Conservation (phyloP, 1,139 yeast species). For the Suhomyces anneliseae region DNA sequence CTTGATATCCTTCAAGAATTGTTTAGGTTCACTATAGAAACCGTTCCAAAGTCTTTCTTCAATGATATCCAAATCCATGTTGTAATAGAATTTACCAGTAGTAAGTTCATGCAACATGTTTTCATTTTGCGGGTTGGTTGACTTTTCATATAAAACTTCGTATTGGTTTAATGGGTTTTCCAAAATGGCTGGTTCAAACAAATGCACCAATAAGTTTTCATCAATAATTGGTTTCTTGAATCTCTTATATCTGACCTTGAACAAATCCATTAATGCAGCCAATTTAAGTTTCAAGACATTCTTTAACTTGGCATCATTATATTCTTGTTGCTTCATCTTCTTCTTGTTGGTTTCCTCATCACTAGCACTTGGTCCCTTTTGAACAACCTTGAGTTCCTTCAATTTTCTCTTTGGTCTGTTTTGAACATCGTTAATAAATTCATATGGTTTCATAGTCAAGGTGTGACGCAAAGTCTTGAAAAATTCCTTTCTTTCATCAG, state of each 20-base stretch:
- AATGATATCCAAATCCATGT: conserved; percentile 90
- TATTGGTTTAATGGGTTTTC: conserved; percentile 42
- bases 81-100: conserved; percentile 71
- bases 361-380: conserved; percentile 11
- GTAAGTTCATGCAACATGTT: conserved; percentile 78
- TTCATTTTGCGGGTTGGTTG: conserved; percentile 48
- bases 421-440: conserved; percentile 52
- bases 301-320: conserved; percentile 76
- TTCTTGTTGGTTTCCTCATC: conserved; percentile 26
- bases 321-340: conserved; percentile 53
- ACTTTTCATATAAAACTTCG: conserved; percentile 52
- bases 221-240: conserved; percentile 90
- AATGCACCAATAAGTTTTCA: conserved; percentile 66
- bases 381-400: conserved; percentile 33
- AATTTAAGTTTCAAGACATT: conserved; percentile 81
- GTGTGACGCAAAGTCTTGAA: conserved; percentile 59
- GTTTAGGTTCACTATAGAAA: conserved; percentile 88
- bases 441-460: conserved; percentile 65
- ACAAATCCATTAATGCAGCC: conserved; percentile 85
- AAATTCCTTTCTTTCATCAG: conserved; percentile 45
- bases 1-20: conserved; percentile 79
- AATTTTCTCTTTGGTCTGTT: conserved; percentile 52
- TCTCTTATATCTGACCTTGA: conserved; percentile 81
- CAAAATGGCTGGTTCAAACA: conserved; percentile 60
- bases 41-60: conserved; percentile 98